Base-by-base conservation (phyloP, 2,329 filamentous ascomycete genomes). In the Ophiostoma tasmaniense region DNA sequence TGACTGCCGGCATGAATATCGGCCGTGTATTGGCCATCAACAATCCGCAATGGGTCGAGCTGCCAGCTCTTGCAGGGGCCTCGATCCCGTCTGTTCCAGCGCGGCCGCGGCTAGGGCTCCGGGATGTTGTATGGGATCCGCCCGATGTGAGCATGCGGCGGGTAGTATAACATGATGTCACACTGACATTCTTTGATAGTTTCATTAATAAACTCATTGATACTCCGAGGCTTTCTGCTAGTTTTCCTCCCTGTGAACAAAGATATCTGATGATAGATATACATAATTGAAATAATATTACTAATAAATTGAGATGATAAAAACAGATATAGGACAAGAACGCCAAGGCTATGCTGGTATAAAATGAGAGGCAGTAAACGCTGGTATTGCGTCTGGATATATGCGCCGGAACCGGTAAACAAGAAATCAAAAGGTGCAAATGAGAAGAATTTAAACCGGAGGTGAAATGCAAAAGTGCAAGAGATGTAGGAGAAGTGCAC, bases 111-210 rank as follows among this genome's bases (percentile, higher is more conserved):
- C 69, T 73, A 30, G 74, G 73, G 17, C 71, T 79, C 66, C 76
- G 76, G 39, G 78, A 79, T 35, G 73, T 79, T 25, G 76, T 80
- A 4, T 80, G 78, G 78, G 78, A 80, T 70, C 78, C 79, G 20
- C 78, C 77, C 1, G 76, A 76, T 22, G 61, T 64, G 4, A 22
- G 33, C 6, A 8, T 37, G 20, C 61, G 61, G n/a, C 61, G 61
- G 6, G 20, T 64, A 37, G 33, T 64, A 20, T 61, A 33, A 20
- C 8, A 30, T 7, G 28, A 33, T 61, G 8, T n/a, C 33, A 33
- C 33, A 33, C 5, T 33, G 33, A 8, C 33, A 25, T 14, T 6
- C 8, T 22, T 25, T 4, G 25, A 11, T 25, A 17, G 25, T 55
- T 25, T 25, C 7, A 55, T 8, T 11, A 25, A 55, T 28, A 14